These are phyloP conservation scores for Filosporella fistucella DNA, from an alignment of 495 filamentous ascomycete species.

Conservation along the genomic window DNA sequence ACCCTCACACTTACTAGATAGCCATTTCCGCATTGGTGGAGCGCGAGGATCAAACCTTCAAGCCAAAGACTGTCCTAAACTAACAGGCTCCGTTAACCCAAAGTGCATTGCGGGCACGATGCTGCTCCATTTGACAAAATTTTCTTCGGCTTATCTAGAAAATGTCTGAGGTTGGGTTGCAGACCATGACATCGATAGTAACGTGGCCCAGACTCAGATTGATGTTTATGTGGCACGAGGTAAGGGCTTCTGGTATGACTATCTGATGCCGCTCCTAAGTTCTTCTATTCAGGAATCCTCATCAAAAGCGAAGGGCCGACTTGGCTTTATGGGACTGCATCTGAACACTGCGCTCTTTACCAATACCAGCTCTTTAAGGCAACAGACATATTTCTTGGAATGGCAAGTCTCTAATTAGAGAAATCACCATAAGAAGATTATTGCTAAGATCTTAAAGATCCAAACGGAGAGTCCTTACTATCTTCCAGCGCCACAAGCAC, in stretches of 20 bases:
- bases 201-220: conserved; percentile 27
- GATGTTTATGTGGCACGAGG: conserved; percentile 13
- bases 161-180: conserved; percentile 57
- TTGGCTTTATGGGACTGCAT: conserved; percentile 65
- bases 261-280: neutral
- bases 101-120: conserved; percentile 45
- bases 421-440: conserved; percentile 79
- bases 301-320: conserved; percentile 54
- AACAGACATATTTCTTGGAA: conserved; percentile 61
- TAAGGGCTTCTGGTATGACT: neutral
- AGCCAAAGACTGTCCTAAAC: conserved; percentile 27
- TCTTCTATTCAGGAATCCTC: conserved; percentile 6
- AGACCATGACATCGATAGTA: conserved; percentile 30
- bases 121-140: conserved; percentile 41
- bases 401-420: too few relatives aligned
- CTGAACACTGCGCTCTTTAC: conserved; percentile 65
- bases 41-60: conserved; percentile 33
- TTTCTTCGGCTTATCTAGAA: conserved; percentile 48
- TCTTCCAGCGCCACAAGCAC: conserved; percentile 47
- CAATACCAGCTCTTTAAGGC: conserved; percentile 9
- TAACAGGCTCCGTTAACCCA: conserved; percentile 14
- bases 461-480: neutral
- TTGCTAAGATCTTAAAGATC: conserved; percentile 59
- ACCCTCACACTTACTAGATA: conserved; percentile 19
- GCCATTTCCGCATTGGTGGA: conserved; percentile 40